A percentile compares a stretch with the other conserved stretches of the same genome.
Evolutionary conservation across 2,329 filamentous ascomycete genomes (phyloP).

Genomic region (Tolypocladium endophyticum): DNA sequence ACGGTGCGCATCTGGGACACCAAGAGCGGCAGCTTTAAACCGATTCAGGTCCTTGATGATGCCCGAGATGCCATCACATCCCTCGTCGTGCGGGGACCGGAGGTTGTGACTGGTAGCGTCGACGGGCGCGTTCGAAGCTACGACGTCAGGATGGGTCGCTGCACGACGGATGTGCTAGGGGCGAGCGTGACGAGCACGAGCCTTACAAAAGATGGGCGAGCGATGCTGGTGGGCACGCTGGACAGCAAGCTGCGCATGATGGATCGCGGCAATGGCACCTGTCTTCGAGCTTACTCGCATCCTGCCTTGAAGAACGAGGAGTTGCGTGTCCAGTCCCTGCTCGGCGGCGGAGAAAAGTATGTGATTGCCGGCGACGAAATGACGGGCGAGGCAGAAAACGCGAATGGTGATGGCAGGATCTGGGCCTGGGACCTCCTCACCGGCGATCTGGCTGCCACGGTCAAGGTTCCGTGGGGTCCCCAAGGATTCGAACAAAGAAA

Average conservation of each 20-base stretch:
- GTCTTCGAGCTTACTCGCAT: conserved; percentile 61
- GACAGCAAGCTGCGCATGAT: conserved; percentile 72
- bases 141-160: conserved; percentile 66
- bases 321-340: conserved; percentile 62
- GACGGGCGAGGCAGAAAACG: conserved; percentile 12
- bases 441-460: conserved; percentile 53
- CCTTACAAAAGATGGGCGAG: conserved; percentile 61
- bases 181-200: conserved; percentile 64
- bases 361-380: conserved; percentile 75
- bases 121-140: conserved; percentile 76
- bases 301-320: conserved; percentile 51
- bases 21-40: conserved; percentile 41
- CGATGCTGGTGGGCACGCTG: conserved; percentile 62
- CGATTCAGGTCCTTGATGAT: conserved; percentile 63
- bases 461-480: conserved; percentile 49
- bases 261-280: conserved; percentile 63
- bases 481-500: conserved; percentile 35
- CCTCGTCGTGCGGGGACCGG: conserved; percentile 35
- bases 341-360: conserved; percentile 67
- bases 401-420: conserved; percentile 44
- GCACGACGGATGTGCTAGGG: conserved; percentile 60
- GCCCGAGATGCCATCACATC: conserved; percentile 58
- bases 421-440: conserved; percentile 79
- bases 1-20: conserved; percentile 69
- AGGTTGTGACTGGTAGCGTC: conserved; percentile 67